Conservation (phyloP, 306 rosid genomes). For the Prosopis cineraria region DNA sequence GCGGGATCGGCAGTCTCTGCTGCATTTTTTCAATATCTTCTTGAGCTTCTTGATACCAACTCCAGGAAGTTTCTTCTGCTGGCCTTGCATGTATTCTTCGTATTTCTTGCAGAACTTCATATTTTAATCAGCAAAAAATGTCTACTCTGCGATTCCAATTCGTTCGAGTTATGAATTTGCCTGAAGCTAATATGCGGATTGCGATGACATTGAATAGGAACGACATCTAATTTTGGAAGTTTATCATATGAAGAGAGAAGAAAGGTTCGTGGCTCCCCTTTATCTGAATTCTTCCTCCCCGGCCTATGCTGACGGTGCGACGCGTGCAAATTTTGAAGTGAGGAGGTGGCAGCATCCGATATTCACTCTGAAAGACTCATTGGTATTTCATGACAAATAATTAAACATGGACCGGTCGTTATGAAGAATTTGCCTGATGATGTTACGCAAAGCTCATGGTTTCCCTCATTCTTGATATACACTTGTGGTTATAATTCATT, state of each 20-base stretch:
- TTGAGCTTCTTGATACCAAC: slow-evolving; percentile 90
- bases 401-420: background rate
- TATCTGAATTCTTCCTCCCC: background rate
- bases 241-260: background rate
- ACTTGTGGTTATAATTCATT: too few relatives aligned
- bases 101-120: slow-evolving; percentile 97
- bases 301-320: background rate
- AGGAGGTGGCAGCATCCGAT: background rate
- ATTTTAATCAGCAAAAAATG: slow-evolving; percentile 21
- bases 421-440: too few relatives aligned
- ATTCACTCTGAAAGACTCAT: slow-evolving; percentile 6
- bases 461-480: too few relatives aligned
- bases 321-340: background rate
- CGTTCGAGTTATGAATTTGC: background rate
- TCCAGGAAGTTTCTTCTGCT: slow-evolving; percentile 69
- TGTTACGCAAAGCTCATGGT: too few relatives aligned
- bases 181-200: background rate
- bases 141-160: background rate
- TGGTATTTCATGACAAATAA: too few relatives aligned
- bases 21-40: slow-evolving; percentile 80
- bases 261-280: background rate
- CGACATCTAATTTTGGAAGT: background rate
- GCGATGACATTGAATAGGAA: background rate
- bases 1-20: slow-evolving; percentile 46
- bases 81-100: slow-evolving; percentile 78